Conservation (phyloP, 177 flowering plant species). For the Vitis hybrid region DNA sequence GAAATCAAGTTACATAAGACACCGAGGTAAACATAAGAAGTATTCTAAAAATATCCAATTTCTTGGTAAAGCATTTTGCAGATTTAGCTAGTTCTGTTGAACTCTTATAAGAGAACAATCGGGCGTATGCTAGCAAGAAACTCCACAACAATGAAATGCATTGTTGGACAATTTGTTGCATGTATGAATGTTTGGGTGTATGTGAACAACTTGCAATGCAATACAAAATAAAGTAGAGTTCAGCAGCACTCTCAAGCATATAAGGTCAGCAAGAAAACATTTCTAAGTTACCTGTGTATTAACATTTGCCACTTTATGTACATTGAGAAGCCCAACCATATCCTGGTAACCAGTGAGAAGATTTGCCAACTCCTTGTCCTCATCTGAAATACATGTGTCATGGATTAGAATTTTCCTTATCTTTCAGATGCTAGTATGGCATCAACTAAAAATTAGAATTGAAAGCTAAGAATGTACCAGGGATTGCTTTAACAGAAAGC, state of each 20-base stretch:
- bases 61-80: background rate
- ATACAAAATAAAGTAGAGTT: background rate
- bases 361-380: conserved; percentile 84
- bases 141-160: background rate
- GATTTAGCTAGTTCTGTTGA: background rate
- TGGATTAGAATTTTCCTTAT: background rate
- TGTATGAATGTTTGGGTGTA: background rate
- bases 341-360: conserved; percentile 97
- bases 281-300: conserved; percentile 74
- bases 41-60: background rate
- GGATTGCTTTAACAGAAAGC: conserved; percentile 82
- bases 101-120: background rate
- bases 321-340: conserved; percentile 88
- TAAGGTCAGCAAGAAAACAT: background rate
- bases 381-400: conserved; percentile 41
- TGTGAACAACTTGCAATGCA: background rate
- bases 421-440: too few relatives aligned
- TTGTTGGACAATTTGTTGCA: background rate
- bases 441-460: background rate
- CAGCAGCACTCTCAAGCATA: background rate
- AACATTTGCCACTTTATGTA: conserved; percentile 76
- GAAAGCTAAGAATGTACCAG: conserved; percentile 44
- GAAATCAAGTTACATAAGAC: background rate
- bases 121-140: background rate
- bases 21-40: background rate